Conservation (phyloP, 345 rosid species). For the Stellera chamaejasme region DNA sequence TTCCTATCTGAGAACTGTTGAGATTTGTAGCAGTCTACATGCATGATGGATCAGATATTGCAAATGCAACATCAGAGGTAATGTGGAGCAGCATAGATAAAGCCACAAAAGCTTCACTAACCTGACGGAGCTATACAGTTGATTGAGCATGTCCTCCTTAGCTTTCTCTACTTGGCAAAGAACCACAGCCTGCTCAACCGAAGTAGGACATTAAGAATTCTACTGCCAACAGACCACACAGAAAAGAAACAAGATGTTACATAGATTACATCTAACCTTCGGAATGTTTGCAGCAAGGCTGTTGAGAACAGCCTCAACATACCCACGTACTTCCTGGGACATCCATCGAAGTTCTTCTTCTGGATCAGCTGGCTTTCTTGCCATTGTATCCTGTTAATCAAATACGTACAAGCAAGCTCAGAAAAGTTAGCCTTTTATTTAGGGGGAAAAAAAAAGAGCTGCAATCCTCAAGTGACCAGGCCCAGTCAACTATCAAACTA, state of each 20-base stretch:
- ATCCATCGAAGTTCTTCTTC: slow-evolving; percentile 99
- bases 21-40: too few relatives aligned
- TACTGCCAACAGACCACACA: background rate
- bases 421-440: too few relatives aligned
- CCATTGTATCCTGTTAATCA: slow-evolving; percentile 72
- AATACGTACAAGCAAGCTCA: too few relatives aligned
- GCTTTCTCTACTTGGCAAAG: slow-evolving; percentile 99
- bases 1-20: slow-evolving; percentile 1
- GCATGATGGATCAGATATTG: background rate
- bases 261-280: slow-evolving; percentile 41
- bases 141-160: slow-evolving; percentile 97
- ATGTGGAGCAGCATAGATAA: background rate
- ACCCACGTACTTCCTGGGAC: slow-evolving; percentile 99
- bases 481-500: too few relatives aligned
- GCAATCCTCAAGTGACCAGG: too few relatives aligned
- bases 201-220: slow-evolving; percentile 12
- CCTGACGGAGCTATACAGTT: slow-evolving; percentile 88
- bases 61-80: background rate
- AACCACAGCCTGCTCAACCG: slow-evolving; percentile 77
- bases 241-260: background rate
- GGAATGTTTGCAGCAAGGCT: slow-evolving; percentile 99
- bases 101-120: slow-evolving; percentile 15
- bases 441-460: too few relatives aligned
- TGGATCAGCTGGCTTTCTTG: slow-evolving; percentile 87
- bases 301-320: slow-evolving; percentile 98